Percentiles rank a stretch among this genome's conserved stretches.
phyloP scores from a whole-genome alignment of 768 basidiomycete species.

The Cytidiella melzeri region DNA sequence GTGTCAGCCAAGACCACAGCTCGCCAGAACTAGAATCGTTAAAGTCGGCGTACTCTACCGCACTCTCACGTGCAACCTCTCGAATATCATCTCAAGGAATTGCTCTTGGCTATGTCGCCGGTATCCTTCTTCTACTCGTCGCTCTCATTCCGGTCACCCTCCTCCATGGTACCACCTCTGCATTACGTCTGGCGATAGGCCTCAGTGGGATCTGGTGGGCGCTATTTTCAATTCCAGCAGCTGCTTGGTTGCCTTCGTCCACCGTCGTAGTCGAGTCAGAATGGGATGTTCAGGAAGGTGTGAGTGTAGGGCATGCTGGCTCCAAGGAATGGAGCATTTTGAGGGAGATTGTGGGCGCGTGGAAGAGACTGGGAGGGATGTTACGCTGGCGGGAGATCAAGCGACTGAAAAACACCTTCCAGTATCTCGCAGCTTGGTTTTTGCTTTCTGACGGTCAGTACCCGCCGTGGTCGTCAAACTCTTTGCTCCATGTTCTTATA shows the following conservation, averaged over 20 bases:
- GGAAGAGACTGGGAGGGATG: slow-evolving; percentile 74
- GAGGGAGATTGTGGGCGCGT: slow-evolving; percentile 58
- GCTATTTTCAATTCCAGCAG: slow-evolving; percentile 72
- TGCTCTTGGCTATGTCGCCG: slow-evolving; percentile 80
- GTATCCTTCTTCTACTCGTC: slow-evolving; percentile 69
- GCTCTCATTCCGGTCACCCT: slow-evolving; percentile 72
- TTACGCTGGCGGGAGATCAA: slow-evolving; percentile 66
- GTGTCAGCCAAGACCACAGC: slow-evolving; percentile 3
- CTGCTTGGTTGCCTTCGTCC: slow-evolving; percentile 56
- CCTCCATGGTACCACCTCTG: slow-evolving; percentile 69
- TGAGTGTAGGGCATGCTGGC: too few relatives aligned
- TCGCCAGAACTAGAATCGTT: slow-evolving; percentile 13
- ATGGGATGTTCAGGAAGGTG: slow-evolving; percentile 11
- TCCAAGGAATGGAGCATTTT: slow-evolving; percentile 36
- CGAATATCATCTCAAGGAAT: slow-evolving; percentile 83
- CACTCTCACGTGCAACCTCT: slow-evolving; percentile 68
- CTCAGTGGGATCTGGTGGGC: slow-evolving; percentile 89
- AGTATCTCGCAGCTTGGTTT: slow-evolving; percentile 91
- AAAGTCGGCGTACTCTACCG: slow-evolving; percentile 38
- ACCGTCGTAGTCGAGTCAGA: slow-evolving; percentile 8
- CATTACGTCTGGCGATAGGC: slow-evolving; percentile 78
- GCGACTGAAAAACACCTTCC: slow-evolving; percentile 77
- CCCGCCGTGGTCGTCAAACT: neutral
- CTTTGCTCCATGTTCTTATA: neutral
- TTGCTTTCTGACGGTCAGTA: slow-evolving; percentile 80